A percentile compares a stretch with the other conserved stretches of the same genome.
Conservation (phyloP, 495 filamentous ascomycete species). For the Aspergillus nidulans region DNA sequence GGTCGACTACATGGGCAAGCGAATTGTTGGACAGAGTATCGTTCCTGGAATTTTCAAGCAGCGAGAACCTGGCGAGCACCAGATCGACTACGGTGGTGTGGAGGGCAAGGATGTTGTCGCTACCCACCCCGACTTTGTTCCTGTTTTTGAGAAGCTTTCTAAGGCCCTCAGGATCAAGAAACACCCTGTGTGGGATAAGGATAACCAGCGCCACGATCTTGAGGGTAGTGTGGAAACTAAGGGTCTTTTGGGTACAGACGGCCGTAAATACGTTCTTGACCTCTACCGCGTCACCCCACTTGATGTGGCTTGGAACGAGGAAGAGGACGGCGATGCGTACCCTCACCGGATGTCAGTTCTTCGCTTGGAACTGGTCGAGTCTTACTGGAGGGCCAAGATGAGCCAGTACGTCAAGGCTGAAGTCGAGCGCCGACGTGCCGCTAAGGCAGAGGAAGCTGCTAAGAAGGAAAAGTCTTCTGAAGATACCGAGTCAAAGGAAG, state of each 20-base stretch:
- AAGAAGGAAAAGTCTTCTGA: slow-evolving; percentile 42
- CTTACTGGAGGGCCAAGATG: slow-evolving; percentile 78
- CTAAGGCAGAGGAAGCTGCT: slow-evolving; percentile 36
- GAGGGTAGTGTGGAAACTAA: slow-evolving; percentile 98
- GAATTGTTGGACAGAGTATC: slow-evolving; percentile 96
- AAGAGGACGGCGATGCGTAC: slow-evolving; percentile 62
- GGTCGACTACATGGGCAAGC: slow-evolving; percentile 94
- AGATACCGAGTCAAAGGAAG: slow-evolving; percentile 23
- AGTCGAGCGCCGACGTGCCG: slow-evolving; percentile 53
- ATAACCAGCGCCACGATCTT: slow-evolving; percentile 80
- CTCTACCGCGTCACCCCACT: slow-evolving; percentile 91
- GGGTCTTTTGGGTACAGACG: slow-evolving; percentile 94
- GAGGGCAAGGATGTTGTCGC: slow-evolving; percentile 96
- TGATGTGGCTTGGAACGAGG: slow-evolving; percentile 87
- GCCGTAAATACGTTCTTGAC: slow-evolving; percentile 93
- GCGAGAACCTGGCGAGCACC: slow-evolving; percentile 92
- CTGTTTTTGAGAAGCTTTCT: slow-evolving; percentile 85
- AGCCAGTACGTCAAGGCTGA: slow-evolving; percentile 77
- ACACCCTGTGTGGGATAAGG: slow-evolving; percentile 98
- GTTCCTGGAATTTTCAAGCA: slow-evolving; percentile 99
- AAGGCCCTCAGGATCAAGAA: slow-evolving; percentile 84
- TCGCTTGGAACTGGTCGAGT: slow-evolving; percentile 81
- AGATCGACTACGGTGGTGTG: slow-evolving; percentile 97
- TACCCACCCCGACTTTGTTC: slow-evolving; percentile 75
- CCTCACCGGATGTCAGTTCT: slow-evolving; percentile 95